phyloP scores from a whole-genome alignment of 257 asterid species.

The Capsicum pubescens region DNA sequence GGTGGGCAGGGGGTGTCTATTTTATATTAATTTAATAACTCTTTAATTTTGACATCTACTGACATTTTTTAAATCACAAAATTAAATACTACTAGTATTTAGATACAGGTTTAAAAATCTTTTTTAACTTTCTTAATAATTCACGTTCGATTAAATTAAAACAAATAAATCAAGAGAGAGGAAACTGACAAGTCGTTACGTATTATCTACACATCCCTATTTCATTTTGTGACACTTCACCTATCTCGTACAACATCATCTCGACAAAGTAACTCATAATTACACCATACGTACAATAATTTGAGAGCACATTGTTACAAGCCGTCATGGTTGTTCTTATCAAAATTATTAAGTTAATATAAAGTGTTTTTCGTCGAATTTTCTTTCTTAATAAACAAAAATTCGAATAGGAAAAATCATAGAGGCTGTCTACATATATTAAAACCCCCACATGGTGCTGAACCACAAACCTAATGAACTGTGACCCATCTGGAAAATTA shows the following conservation, averaged over 20 bases:
- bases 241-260: not conserved
- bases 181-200: not conserved
- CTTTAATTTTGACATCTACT: too few species aligned
- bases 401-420: not conserved
- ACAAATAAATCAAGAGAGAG: too few species aligned
- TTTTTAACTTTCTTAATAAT: too few species aligned
- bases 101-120: too few species aligned
- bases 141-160: too few species aligned
- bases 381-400: constrained; percentile 10
- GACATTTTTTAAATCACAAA: too few species aligned
- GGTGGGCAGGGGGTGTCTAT: too few species aligned
- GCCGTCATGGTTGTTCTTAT: not conserved
- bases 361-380: not conserved
- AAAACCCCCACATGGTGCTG: constrained; percentile 32
- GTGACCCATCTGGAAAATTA: constrained; percentile 34
- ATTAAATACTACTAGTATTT: too few species aligned
- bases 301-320: not conserved
- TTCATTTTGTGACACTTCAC: not conserved
- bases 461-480: constrained; percentile 32
- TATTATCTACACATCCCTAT: not conserved
- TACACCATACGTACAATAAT: constrained; percentile 12
- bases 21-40: too few species aligned
- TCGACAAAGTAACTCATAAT: not conserved
- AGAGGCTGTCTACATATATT: constrained; percentile 13
- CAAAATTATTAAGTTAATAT: not conserved